phyloP scores from a whole-genome alignment of 1,139 yeast species.

The Yamadazyma siamensis region DNA sequence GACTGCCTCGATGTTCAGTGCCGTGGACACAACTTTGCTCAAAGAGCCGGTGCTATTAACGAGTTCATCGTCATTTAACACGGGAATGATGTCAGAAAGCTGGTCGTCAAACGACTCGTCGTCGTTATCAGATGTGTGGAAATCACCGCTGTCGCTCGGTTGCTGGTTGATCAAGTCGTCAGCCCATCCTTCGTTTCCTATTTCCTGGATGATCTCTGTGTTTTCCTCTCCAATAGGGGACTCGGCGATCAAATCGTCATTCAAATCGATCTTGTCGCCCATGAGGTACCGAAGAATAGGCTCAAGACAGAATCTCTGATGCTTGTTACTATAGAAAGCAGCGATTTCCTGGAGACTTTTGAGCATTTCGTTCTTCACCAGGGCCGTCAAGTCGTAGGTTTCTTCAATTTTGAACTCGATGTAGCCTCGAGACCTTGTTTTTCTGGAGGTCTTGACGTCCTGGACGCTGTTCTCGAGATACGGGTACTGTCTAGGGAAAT shows the following conservation, averaged over 20 bases:
- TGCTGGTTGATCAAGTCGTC: conserved; percentile 42
- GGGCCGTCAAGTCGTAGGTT: conserved; percentile 59
- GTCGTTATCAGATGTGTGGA: conserved; percentile 21
- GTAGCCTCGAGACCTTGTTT: conserved; percentile 21
- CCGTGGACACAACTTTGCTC: conserved; percentile 15
- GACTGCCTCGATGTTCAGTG: conserved; percentile 12
- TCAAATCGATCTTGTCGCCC: conserved; percentile 72
- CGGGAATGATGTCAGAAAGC: conserved; percentile 32
- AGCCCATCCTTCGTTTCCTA: conserved; percentile 45
- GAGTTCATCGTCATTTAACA: conserved; percentile 26
- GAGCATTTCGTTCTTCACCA: conserved; percentile 48
- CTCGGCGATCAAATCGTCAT: conserved; percentile 29
- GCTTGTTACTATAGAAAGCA: conserved; percentile 49
- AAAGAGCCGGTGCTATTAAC: conserved; percentile 14
- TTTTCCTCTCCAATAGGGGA: conserved; percentile 19
- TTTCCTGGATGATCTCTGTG: conserved; percentile 23
- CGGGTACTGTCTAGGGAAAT: conserved; percentile 75
- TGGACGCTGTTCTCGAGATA: conserved; percentile 44
- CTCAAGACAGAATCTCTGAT: conserved; percentile 70
- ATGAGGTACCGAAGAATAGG: conserved; percentile 71
- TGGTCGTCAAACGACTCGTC: conserved; percentile 17
- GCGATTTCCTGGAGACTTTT: conserved; percentile 55
- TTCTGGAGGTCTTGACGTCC: conserved; percentile 10
- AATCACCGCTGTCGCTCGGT: conserved; percentile 32
- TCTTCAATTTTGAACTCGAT: conserved; percentile 69